Percentiles rank a stretch among this genome's conserved stretches.
phyloP scores from a whole-genome alignment of 495 filamentous ascomycete genomes.

The Tuber microsphaerosporum region DNA sequence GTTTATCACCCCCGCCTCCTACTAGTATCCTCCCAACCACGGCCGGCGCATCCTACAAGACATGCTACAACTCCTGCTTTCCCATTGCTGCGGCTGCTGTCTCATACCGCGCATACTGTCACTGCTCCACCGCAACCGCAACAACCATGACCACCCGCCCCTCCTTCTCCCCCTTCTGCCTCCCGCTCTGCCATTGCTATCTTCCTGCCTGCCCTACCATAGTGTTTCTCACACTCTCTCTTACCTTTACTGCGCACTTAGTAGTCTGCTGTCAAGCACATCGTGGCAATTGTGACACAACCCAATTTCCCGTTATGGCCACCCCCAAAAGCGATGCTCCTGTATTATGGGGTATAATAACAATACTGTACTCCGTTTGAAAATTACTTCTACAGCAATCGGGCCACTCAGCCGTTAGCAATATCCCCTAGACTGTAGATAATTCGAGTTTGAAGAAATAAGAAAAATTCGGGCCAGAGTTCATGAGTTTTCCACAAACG shows the following conservation, averaged over 20 bases:
- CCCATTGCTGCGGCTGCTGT: neutral
- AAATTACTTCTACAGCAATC: neutral
- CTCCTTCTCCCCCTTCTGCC: neutral
- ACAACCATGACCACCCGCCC: neutral
- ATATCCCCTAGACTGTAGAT: neutral
- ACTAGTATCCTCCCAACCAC: too few relatives aligned
- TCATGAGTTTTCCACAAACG: neutral
- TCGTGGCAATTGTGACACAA: neutral
- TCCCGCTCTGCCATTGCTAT: neutral
- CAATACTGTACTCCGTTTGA: neutral
- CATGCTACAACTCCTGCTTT: neutral
- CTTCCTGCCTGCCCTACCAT: neutral
- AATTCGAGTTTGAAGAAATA: neutral
- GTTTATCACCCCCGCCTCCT: neutral
- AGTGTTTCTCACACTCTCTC: neutral
- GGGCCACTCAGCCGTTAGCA: neutral
- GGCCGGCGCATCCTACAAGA: neutral
- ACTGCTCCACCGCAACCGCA: neutral
- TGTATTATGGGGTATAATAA: neutral
- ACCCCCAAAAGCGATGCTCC: neutral
- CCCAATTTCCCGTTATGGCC: neutral
- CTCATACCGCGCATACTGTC: neutral
- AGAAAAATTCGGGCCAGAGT: neutral
- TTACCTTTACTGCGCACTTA: neutral
- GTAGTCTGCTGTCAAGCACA: neutral